Evolutionary conservation across 176 grass and related monocot species (phyloP).

Genomic region (Elymus sibiricus): DNA sequence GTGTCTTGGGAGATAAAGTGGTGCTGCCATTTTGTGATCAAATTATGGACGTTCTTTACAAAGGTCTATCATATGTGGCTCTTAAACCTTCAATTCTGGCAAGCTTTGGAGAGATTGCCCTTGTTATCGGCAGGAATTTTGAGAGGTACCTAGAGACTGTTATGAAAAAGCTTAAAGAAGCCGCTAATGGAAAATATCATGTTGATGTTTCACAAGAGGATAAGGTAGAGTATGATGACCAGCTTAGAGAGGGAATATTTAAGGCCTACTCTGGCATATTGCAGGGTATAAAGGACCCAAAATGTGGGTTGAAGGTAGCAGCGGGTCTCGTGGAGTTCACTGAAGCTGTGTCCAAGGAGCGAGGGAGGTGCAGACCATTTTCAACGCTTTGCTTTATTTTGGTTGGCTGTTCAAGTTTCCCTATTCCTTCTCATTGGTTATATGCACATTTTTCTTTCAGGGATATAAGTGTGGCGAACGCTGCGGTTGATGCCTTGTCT

Average conservation of each 20-base stretch:
- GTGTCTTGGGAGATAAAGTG: conserved; percentile 69
- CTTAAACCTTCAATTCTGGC: conserved; percentile 68
- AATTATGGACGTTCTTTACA: conserved; percentile 74
- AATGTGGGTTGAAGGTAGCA: background rate
- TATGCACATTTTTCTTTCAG: background rate
- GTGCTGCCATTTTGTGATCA: conserved; percentile 57
- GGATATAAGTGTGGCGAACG: background rate
- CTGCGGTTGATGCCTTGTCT: background rate
- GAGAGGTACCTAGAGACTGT: conserved; percentile 67
- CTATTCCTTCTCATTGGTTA: conserved; percentile 3
- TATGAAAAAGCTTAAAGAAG: conserved; percentile 69
- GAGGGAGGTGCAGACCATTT: background rate
- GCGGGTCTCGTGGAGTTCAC: background rate
- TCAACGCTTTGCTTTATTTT: background rate
- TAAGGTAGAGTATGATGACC: conserved; percentile 72
- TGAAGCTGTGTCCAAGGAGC: background rate
- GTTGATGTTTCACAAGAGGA: conserved; percentile 57
- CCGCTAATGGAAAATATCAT: conserved; percentile 26
- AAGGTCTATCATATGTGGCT: conserved; percentile 62
- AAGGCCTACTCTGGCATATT: conserved; percentile 71
- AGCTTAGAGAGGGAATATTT: conserved; percentile 67
- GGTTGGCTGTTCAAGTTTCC: background rate
- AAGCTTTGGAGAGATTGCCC: conserved; percentile 79
- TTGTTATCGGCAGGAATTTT: conserved; percentile 76
- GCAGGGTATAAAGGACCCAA: background rate